Base-by-base conservation (phyloP, 1,284 basidiomycete genomes). In the Naganishia albida region DNA sequence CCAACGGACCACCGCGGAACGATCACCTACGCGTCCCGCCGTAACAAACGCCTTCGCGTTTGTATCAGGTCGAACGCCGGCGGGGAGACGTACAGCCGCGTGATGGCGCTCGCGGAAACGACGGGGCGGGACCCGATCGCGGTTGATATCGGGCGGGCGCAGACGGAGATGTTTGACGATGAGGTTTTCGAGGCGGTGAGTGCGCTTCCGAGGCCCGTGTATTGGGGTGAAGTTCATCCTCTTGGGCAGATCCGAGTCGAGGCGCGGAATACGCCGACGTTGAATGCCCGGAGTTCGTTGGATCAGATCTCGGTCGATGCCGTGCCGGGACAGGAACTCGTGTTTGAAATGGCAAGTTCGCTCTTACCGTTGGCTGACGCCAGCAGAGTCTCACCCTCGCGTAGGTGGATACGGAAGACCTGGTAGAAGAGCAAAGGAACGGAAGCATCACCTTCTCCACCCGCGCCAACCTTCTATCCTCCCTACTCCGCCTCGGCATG, bases 111-210 rank as follows among this genome's bases (percentile, higher is more conserved):
- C 12, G 49, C 42, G 12, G 39, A 51, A 42, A 30, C 60, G n/a
- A 26, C 23, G 23, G 23, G 15, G 44, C 64, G 68, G 26, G 44
- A 64, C 7, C 30, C 46, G n/a, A 69, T 71, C 43, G 65, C 73
- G 3, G 54, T 67, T 1, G 69, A 66, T 6, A 60, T 39, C 73
- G 77, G 66, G 69, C 73, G n/a, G 70, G 68, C 10, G 76, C 74
- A 8, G 74, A 77, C 68, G 42, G 78, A 80, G 62, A 73, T 74
- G 7, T 72, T 80, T 39, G 78, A 80, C 53, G 75, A 77, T 62
- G 78, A 80, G 51, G 67, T 80, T 6, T 79, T 75, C 62, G 66
- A 67, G 48, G 73, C 75, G 68, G 76, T 76, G n/a, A 46, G 74
- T 8, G 16, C 18, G 25, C n/a, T n/a, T 28, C 7, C 6, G 30